Evolutionary conservation across 306 rosid species (phyloP), one percentile per base, ranked within the genome.

Genomic region (Acacia confusa): DNA sequence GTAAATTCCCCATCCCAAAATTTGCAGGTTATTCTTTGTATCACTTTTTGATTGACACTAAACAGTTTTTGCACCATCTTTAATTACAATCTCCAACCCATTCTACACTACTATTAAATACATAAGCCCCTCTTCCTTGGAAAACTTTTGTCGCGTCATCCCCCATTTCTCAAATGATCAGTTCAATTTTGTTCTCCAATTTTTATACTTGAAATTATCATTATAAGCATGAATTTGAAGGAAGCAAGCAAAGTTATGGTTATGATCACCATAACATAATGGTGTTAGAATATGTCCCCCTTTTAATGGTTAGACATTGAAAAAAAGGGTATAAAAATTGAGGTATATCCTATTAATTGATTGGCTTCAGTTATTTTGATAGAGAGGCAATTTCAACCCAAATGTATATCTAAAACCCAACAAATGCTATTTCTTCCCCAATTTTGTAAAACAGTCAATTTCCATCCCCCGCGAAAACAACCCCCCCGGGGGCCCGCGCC

Each of bases 21-120:
- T 48, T 24, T 44, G 69, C 67, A 53, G n/a, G 25, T 57, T 74
- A 22, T 67, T 10, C 61, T 60, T 57, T 36, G 25, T 70, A 60
- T 28, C 64, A 75, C 61, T 48, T 77, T 82, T 27, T 63, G 70
- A 64, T 72, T 78, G 76, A 72, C 82, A 32, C 36, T 32, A 32
- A 4, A 32, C 5, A 72, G 19, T 45, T 32, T 76, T 34, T 8
- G 8, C 47, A 27, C 74, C 70, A 40, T 28, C 6, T 66, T 65
- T 67, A 41, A 3, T 41, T 41, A 44, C 1, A 25, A 38, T 65
- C 6, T 65, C 10, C 24, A 6, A 30, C 25, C 24, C 3, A 11
- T 61, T 9, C 20, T 14, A 61, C 9, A 9, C 9, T 25, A 5
- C 68, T 4, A 61, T 27, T 61, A 12, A 61, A 61, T 61, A 61